phyloP scores from a whole-genome alignment of 352 stramenopile species.

The Phytophthora pluvialis region DNA sequence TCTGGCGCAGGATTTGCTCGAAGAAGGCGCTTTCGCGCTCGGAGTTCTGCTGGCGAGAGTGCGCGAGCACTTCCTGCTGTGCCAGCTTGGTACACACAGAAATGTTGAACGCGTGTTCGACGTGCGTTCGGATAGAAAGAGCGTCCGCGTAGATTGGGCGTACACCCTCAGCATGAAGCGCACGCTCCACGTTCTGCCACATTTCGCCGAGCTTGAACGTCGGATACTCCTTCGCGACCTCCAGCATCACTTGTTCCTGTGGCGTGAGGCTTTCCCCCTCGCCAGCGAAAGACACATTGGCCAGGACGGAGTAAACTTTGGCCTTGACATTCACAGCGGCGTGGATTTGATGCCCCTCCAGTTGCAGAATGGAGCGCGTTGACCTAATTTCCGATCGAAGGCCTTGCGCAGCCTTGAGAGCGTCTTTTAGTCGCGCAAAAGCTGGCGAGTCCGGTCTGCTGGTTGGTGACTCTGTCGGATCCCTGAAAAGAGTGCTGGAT shows the following conservation, averaged over 20 bases:
- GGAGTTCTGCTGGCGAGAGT: constrained; percentile 15
- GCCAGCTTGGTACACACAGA: constrained; percentile 66
- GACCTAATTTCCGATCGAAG: constrained; percentile 23
- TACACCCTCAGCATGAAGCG: constrained; percentile 64
- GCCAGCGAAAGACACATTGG: constrained; percentile 63
- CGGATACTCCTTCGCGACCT: constrained; percentile 75
- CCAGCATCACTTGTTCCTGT: constrained; percentile 70
- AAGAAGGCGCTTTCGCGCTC: constrained; percentile 57
- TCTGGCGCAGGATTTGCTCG: constrained; percentile 61
- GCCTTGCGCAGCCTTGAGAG: constrained; percentile 58
- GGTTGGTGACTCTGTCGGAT: constrained; percentile 6
- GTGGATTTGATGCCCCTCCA: constrained; percentile 46
- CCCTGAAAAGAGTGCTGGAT: neutral
- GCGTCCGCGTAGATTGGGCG: constrained; percentile 80
- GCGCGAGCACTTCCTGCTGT: constrained; percentile 58
- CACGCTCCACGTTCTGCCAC: constrained; percentile 76
- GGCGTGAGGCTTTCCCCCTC: constrained; percentile 42
- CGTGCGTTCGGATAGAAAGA: constrained; percentile 72
- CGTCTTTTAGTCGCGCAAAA: constrained; percentile 77
- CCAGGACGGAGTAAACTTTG: constrained; percentile 76
- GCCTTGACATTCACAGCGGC: constrained; percentile 64
- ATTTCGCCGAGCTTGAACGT: constrained; percentile 72
- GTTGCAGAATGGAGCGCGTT: constrained; percentile 35
- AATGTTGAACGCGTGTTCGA: constrained; percentile 78
- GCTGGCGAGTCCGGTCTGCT: constrained; percentile 58